These are phyloP conservation scores for Protomyces arabidopsidicola DNA, from an alignment of 1,139 yeast genomes.

Conservation along the genomic window DNA sequence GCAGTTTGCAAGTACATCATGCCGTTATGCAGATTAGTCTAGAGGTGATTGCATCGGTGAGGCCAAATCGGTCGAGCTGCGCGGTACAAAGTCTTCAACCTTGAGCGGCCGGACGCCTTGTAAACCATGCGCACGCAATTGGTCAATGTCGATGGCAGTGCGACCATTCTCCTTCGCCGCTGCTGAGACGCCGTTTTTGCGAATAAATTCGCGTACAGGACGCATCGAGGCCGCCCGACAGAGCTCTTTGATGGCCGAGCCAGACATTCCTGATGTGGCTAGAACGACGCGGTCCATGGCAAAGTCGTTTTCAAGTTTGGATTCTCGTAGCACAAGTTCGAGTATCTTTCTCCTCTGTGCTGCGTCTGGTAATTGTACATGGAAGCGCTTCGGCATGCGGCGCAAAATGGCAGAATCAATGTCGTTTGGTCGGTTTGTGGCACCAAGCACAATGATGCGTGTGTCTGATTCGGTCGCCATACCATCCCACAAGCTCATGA, in stretches of 20 bases:
- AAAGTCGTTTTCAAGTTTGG: conserved; percentile 58
- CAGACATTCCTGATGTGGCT: conserved; percentile 72
- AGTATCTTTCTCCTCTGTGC: conserved; percentile 69
- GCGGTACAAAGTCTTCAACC: background rate
- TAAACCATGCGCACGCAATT: conserved; percentile 7
- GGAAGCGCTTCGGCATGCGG: conserved; percentile 86
- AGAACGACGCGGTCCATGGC: conserved; percentile 58
- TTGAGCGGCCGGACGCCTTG: conserved; percentile 6
- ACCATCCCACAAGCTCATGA: conserved; percentile 97
- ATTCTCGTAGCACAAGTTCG: conserved; percentile 54
- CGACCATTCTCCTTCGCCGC: background rate
- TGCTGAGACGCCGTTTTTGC: conserved; percentile 36
- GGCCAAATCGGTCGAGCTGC: no score
- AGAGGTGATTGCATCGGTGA: no score
- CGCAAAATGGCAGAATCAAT: conserved; percentile 89
- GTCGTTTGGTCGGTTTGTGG: conserved; percentile 87
- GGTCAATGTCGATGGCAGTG: conserved; percentile 11
- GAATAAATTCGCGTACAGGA: conserved; percentile 80
- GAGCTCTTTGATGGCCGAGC: conserved; percentile 84
- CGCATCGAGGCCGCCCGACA: conserved; percentile 90
- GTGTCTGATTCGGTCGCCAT: conserved; percentile 57
- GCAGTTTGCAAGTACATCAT: no score
- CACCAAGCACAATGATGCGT: conserved; percentile 82
- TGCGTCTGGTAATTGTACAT: conserved; percentile 67
- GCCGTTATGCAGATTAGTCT: no score